These are phyloP conservation scores for Neurospora pannonica DNA, from an alignment of 495 filamentous ascomycete genomes.

Conservation along the genomic window DNA sequence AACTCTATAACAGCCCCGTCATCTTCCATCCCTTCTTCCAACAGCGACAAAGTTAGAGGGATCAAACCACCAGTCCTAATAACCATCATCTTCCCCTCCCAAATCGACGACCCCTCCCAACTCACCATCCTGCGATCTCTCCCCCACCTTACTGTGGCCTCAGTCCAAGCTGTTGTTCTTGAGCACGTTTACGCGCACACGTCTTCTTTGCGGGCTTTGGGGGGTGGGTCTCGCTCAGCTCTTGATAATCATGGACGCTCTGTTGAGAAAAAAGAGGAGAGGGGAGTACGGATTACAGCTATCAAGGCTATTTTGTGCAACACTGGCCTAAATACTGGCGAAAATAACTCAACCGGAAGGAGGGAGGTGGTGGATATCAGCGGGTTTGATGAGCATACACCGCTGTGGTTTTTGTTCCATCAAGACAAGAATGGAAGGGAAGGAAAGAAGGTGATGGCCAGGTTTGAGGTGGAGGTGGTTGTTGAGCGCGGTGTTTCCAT, in stretches of 20 bases:
- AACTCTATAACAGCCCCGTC: not conserved
- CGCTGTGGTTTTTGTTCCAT: not conserved
- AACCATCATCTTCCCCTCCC: not conserved
- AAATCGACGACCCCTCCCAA: not conserved
- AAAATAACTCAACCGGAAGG: no score
- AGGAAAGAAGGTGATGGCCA: slow-evolving; percentile 8
- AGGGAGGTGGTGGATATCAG: not conserved
- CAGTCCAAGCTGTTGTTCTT: not conserved
- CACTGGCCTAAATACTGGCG: no score
- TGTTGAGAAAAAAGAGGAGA: not conserved
- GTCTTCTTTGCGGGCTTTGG: not conserved
- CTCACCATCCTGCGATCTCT: not conserved
- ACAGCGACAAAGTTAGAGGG: not conserved
- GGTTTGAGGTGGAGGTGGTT: slow-evolving; percentile 26
- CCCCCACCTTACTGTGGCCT: not conserved
- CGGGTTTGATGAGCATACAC: not conserved
- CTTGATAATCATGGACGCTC: not conserved
- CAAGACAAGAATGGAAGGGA: not conserved
- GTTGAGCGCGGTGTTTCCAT: not conserved
- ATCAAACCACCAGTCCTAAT: not conserved
- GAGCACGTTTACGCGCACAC: not conserved
- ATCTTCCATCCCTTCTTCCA: not conserved
- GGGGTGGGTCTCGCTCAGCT: not conserved
- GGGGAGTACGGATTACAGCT: not conserved
- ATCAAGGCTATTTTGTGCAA: no score